phyloP scores from a whole-genome alignment of 768 basidiomycete genomes.

The Mycena kentingensis region DNA sequence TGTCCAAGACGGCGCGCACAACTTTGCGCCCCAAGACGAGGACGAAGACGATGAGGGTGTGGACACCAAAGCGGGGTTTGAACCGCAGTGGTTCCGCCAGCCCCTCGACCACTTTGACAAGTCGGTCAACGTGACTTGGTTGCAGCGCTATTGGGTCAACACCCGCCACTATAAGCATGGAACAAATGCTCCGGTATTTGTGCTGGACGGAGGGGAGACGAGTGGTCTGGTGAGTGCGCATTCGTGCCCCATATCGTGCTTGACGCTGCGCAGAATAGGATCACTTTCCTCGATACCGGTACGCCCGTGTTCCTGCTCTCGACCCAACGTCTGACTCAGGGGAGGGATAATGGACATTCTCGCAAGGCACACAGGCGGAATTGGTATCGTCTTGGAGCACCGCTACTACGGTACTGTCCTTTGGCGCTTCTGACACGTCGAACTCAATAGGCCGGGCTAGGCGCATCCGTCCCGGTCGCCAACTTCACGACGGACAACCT shows the following conservation, averaged over 20 bases:
- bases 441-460: conserved; percentile 35
- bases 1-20: conserved; percentile 25
- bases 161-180: conserved; percentile 74
- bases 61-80: conserved; percentile 41
- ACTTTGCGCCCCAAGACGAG: conserved; percentile 13
- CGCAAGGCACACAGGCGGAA: conserved; percentile 79
- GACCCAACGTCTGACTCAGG: background rate
- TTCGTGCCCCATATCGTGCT: conserved; percentile 37
- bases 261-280: conserved; percentile 38
- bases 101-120: conserved; percentile 81
- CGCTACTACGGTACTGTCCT: conserved; percentile 70
- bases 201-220: conserved; percentile 93
- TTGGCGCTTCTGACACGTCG: conserved; percentile 6
- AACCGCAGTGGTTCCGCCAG: conserved; percentile 74
- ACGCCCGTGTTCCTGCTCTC: background rate
- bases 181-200: conserved; percentile 78
- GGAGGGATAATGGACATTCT: conserved; percentile 81
- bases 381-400: conserved; percentile 91
- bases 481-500: conserved; percentile 84
- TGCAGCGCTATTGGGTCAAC: conserved; percentile 93
- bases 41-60: conserved; percentile 23
- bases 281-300: conserved; percentile 67
- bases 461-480: conserved; percentile 70
- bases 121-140: conserved; percentile 60
- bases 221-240: conserved; percentile 67